phyloP scores from a whole-genome alignment of 2,329 filamentous ascomycete species.

The Cytospora mali region DNA sequence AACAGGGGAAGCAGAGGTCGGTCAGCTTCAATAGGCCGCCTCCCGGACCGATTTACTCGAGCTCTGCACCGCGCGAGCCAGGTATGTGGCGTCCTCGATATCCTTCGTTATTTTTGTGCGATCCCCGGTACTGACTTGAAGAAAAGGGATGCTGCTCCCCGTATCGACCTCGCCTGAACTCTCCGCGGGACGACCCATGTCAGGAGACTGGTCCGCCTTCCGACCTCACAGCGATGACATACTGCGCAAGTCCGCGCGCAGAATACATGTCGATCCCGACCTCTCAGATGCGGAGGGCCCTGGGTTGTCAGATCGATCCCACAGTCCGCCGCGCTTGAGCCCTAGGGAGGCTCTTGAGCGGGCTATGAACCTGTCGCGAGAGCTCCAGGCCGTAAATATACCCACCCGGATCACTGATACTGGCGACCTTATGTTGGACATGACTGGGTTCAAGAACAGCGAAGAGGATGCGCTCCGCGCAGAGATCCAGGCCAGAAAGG shows the following conservation, averaged over 20 bases:
- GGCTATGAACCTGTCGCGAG: constrained; percentile 82
- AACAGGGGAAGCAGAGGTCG: constrained; percentile 49
- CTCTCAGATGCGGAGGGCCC: constrained; percentile 43
- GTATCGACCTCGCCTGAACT: constrained; percentile 57
- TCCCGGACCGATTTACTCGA: constrained; percentile 46
- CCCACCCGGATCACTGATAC: constrained; percentile 88
- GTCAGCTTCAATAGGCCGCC: constrained; percentile 47
- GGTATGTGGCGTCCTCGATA: constrained; percentile 33
- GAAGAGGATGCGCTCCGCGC: constrained; percentile 90
- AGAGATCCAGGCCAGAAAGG: constrained; percentile 89
- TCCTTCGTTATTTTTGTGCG: constrained; percentile 4
- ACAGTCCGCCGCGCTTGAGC: constrained; percentile 75
- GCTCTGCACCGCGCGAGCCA: constrained; percentile 38
- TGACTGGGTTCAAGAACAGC: constrained; percentile 94
- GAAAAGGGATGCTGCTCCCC: constrained; percentile 53
- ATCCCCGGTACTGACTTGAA: constrained; percentile 28
- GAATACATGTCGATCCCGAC: constrained; percentile 38
- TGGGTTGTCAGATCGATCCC: constrained; percentile 59
- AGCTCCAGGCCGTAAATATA: constrained; percentile 87
- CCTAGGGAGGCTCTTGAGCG: constrained; percentile 78
- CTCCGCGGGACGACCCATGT: constrained; percentile 47
- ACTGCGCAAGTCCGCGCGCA: constrained; percentile 51
- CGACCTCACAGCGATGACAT: constrained; percentile 59
- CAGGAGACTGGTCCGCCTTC: constrained; percentile 54
- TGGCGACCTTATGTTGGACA: constrained; percentile 95